phyloP scores from a whole-genome alignment of 2,329 filamentous ascomycete species.

The Aureobasidium leucospermi region DNA sequence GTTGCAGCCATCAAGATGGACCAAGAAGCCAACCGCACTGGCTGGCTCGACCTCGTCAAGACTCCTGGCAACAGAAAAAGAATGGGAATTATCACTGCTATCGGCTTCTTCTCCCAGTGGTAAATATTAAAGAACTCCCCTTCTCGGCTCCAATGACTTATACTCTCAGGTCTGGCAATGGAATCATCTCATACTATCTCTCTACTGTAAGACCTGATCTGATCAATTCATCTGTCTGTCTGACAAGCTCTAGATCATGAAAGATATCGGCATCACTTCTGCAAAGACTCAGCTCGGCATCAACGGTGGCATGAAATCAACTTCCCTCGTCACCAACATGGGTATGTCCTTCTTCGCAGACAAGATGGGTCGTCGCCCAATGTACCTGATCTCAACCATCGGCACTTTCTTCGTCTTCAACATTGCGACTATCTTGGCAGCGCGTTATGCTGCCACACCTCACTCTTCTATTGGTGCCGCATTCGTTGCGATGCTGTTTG shows the following conservation, averaged over 20 bases:
- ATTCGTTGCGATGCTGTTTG: constrained; percentile 17
- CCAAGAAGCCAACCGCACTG: constrained; percentile 36
- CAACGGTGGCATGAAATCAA: constrained; percentile 27
- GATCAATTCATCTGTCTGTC: background rate
- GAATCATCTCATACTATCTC: constrained; percentile 30
- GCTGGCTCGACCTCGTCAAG: constrained; percentile 17
- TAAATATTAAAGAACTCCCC: background rate
- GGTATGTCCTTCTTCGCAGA: background rate
- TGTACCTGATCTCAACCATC: background rate
- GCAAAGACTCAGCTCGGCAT: constrained; percentile 32
- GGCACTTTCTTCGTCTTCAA: background rate
- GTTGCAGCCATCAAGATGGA: constrained; percentile 29
- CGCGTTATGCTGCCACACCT: background rate
- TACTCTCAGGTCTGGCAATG: constrained; percentile 26
- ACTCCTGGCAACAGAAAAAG: constrained; percentile 30
- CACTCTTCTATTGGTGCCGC: background rate
- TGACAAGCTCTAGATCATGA: constrained; percentile 23
- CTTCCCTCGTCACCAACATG: background rate
- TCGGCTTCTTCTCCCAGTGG: constrained; percentile 35
- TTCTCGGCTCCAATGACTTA: no score
- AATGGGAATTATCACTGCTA: constrained; percentile 30
- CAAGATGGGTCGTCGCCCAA: background rate
- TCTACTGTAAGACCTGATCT: constrained; percentile 5
- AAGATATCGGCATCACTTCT: constrained; percentile 31
- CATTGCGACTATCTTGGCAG: background rate